Evolutionary conservation across 73 alveolate genomes (phyloP).

Genomic region (Blepharisma japonicum): DNA sequence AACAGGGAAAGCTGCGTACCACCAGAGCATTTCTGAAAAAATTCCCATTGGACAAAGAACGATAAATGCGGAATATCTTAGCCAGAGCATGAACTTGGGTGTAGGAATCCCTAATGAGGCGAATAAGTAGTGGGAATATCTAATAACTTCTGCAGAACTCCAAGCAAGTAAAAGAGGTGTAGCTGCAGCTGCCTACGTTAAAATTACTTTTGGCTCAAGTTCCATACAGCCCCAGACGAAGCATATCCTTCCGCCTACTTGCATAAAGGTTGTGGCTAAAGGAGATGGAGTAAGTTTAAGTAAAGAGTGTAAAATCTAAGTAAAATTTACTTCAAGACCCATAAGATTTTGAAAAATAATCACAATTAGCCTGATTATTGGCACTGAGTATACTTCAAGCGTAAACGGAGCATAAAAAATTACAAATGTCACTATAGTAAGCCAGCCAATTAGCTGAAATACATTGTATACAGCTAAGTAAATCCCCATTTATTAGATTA

Average conservation of each 20-base stretch:
- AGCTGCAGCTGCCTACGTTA: neutral
- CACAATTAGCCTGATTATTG: no score
- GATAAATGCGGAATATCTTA: slow-evolving; percentile 37
- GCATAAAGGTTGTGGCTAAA: slow-evolving; percentile 13
- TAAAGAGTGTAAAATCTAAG: slow-evolving; percentile 1
- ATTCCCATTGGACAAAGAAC: slow-evolving; percentile 44
- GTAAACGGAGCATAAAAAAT: no score
- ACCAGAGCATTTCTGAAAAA: slow-evolving; percentile 30
- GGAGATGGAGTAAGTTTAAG: slow-evolving; percentile 4
- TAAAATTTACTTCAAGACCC: no score
- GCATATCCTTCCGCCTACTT: neutral
- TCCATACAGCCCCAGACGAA: slow-evolving; percentile 16
- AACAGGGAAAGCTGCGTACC: slow-evolving; percentile 2
- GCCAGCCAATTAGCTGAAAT: no score
- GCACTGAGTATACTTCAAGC: no score
- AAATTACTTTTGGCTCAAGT: neutral
- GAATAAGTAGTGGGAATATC: neutral
- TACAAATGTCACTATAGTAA: no score
- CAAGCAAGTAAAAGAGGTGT: neutral
- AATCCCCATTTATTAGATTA: no score
- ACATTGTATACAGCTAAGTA: no score
- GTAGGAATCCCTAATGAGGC: neutral
- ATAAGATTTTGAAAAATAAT: no score
- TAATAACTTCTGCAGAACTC: slow-evolving; percentile 19
- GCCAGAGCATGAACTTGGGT: slow-evolving; percentile 21